phyloP scores from a whole-genome alignment of 495 filamentous ascomycete species.

The Chaetomidium leptoderma region DNA sequence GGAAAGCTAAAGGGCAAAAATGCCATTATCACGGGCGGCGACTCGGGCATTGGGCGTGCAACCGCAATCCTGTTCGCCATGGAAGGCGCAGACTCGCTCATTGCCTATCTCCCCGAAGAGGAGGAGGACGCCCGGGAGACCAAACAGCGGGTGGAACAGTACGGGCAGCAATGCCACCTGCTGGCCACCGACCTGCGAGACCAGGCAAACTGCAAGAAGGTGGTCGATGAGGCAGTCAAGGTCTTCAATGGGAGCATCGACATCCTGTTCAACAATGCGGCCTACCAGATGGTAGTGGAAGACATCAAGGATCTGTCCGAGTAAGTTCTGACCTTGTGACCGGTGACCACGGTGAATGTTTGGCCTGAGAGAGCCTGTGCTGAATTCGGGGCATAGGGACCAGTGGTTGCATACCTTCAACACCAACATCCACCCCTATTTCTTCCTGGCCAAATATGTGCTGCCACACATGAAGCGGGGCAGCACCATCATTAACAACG shows the following conservation, averaged over 20 bases:
- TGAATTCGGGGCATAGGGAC: constrained; percentile 39
- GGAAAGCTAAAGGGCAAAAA: constrained; percentile 71
- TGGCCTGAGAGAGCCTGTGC: neutral
- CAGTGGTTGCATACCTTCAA: constrained; percentile 76
- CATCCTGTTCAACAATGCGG: constrained; percentile 78
- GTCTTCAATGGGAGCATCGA: constrained; percentile 62
- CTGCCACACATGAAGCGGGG: constrained; percentile 73
- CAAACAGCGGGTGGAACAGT: constrained; percentile 59
- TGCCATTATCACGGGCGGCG: constrained; percentile 78
- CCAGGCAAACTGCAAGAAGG: constrained; percentile 62
- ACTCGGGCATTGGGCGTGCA: constrained; percentile 77
- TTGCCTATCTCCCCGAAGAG: constrained; percentile 72
- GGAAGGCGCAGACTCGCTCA: constrained; percentile 74
- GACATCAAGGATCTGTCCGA: constrained; percentile 70
- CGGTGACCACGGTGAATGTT: neutral
- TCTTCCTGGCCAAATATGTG: constrained; percentile 72
- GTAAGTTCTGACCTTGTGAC: constrained; percentile 37
- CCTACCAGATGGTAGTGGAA: constrained; percentile 68
- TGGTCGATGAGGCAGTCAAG: constrained; percentile 60
- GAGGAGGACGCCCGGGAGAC: constrained; percentile 75
- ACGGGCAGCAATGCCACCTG: constrained; percentile 59
- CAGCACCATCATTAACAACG: constrained; percentile 78
- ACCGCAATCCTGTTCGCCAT: constrained; percentile 75
- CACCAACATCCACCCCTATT: constrained; percentile 71
- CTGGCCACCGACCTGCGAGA: constrained; percentile 58